These are phyloP conservation scores for Graphilbum ipis-grandicollis DNA, from an alignment of 2,329 filamentous ascomycete genomes.

Conservation along the genomic window DNA sequence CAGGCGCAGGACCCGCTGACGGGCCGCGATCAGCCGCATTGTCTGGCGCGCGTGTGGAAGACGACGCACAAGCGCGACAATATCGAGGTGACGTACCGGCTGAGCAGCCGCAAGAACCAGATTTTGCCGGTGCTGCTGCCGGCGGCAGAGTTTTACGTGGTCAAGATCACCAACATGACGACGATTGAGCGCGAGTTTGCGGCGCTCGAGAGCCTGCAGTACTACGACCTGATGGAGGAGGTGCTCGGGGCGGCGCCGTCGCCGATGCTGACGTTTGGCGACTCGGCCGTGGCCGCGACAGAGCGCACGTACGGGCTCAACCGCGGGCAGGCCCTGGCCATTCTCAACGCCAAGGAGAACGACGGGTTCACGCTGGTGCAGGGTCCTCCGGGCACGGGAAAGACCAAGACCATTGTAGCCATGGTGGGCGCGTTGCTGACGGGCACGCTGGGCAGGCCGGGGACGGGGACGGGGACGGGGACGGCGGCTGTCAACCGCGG, in stretches of 20 bases:
- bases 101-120: conserved; percentile 49
- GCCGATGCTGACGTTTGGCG: conserved; percentile 64
- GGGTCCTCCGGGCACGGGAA: conserved; percentile 88
- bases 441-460: too few relatives aligned
- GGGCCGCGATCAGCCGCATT: conserved; percentile 52
- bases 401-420: conserved; percentile 94
- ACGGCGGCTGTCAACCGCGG: too few relatives aligned
- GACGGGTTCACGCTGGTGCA: conserved; percentile 95
- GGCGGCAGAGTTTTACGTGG: conserved; percentile 50
- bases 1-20: conserved; percentile 53
- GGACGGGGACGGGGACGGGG: too few relatives aligned
- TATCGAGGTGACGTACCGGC: conserved; percentile 72
- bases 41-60: conserved; percentile 68
- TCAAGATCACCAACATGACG: conserved; percentile 83
- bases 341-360: conserved; percentile 83
- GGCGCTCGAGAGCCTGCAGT: conserved; percentile 75
- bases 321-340: conserved; percentile 73
- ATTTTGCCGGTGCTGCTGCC: conserved; percentile 48
- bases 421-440: conserved; percentile 81
- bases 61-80: conserved; percentile 65
- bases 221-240: conserved; percentile 91
- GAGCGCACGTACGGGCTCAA: conserved; percentile 74
- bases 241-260: conserved; percentile 75
- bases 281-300: conserved; percentile 51
- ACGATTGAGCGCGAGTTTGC: conserved; percentile 93